A percentile compares a stretch with the other conserved stretches of the same genome.
Evolutionary conservation across 371 early-diverging fungal species (phyloP).

Genomic region (Mucor plumbeus): DNA sequence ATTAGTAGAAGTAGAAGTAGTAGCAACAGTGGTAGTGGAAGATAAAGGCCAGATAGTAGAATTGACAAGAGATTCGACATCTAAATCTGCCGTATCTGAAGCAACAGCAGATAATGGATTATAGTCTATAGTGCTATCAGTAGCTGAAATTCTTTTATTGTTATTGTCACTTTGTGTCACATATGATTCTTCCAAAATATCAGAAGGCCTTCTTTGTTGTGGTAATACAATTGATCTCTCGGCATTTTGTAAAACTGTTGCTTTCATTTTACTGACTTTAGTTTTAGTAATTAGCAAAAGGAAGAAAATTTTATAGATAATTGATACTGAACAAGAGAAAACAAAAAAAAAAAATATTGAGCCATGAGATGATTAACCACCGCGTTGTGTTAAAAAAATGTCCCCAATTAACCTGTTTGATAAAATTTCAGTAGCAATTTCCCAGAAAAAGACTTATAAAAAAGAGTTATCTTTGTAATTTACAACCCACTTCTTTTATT

Average conservation of each 20-base stretch:
- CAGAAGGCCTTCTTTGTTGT: slow-evolving; percentile 4
- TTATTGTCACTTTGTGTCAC: slow-evolving; percentile 12
- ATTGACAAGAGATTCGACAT: not conserved
- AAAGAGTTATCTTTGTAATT: not conserved
- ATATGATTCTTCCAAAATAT: slow-evolving; percentile 5
- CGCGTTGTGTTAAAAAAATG: slow-evolving; percentile 7
- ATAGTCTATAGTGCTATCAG: not conserved
- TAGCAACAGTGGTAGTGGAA: not conserved
- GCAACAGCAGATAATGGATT: slow-evolving; percentile 1
- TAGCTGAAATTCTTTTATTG: not conserved
- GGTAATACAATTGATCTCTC: not conserved
- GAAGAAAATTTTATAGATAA: no score
- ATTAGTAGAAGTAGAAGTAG: not conserved
- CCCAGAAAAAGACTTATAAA: no score
- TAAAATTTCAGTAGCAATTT: not conserved
- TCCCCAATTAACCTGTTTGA: slow-evolving; percentile 2
- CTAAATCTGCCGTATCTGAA: not conserved
- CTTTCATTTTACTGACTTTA: not conserved
- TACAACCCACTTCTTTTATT: not conserved
- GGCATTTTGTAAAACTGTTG: not conserved
- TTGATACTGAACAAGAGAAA: not conserved
- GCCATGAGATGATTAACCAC: not conserved
- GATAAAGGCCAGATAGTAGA: not conserved
- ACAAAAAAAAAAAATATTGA: not conserved
- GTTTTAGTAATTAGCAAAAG: not conserved